Base-by-base conservation (phyloP, 1,139 yeast species). In the Petasospora fabianii region DNA sequence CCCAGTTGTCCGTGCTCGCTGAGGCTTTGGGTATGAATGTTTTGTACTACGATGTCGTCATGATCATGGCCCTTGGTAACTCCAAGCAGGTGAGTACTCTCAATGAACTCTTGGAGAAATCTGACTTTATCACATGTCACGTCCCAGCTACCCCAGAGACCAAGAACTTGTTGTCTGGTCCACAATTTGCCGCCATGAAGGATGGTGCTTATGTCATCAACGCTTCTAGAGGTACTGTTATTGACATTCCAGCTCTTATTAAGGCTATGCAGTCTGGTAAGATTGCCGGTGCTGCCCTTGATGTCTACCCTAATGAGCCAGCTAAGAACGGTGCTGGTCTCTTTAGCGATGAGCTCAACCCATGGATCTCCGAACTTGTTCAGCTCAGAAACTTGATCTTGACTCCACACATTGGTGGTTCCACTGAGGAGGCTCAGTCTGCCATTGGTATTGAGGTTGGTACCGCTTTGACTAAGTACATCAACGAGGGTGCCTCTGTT, bases 21-120 rank as follows among this genome's bases (percentile, higher is more conserved):
- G 99, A 92, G 73, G 80, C 97, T 33, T 82, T 92, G 82, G 99
- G 99, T 69, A 84, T 92, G 96, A 85, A 84, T 54, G 97, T 92
- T 42, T 71, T 92, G 49, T 92, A 92, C 69, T 88, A 88, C 64
- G 99, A 92, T 65, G 84, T 86, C 32, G 64, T 77, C 42, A 88
- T 90, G 77, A 87, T 92, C 63, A 92, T 92, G 99, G 74, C 96
- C 21, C 73, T 92, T 64, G 99, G 99, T 71, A 90, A 88, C 63
- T 95, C 98, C 44, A 85, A 84, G 63, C 99, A 92, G 71, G 96
- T 90, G 43, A 68, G 79, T 26, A 75, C 95, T 24, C 73, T 92
- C 54, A 83, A 86, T 57, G 97, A 88, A 58, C 76, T 92, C 55
- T 76, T 94, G 56, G 68, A 73, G 44, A 72, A 73, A 51, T 77